These are phyloP conservation scores for Saitozyma podzolica DNA, from an alignment of 768 basidiomycete species.

Conservation along the genomic window DNA sequence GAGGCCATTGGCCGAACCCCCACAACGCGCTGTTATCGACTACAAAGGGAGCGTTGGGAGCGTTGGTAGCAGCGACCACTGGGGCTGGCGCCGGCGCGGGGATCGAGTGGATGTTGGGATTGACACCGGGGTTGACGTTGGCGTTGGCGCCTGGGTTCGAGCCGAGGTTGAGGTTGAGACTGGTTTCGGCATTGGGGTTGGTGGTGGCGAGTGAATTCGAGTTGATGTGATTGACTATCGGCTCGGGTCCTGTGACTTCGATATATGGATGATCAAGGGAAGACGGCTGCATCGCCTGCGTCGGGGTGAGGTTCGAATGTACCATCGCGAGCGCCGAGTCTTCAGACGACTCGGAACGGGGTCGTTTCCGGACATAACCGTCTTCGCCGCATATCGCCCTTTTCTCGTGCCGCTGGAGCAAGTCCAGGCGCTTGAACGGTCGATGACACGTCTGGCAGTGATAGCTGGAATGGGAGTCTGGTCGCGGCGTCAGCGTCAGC, in stretches of 20 bases:
- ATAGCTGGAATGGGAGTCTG: constrained; percentile 20
- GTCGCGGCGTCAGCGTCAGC: constrained; percentile 1
- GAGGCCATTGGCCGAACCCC: constrained; percentile 10
- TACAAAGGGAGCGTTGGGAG: too few species aligned
- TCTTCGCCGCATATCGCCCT: constrained; percentile 31
- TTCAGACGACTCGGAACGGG: neutral
- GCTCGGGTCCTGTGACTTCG: too few species aligned
- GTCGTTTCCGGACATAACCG: constrained; percentile 1
- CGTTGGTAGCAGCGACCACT: neutral
- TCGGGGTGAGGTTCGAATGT: too few species aligned
- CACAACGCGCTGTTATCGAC: constrained; percentile 5
- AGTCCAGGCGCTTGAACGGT: constrained; percentile 39
- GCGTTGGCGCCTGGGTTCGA: too few species aligned
- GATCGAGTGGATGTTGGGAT: neutral
- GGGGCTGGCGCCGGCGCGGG: neutral
- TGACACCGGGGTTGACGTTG: too few species aligned
- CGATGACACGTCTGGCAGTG: constrained; percentile 28
- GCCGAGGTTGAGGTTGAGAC: too few species aligned
- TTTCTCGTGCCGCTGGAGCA: constrained; percentile 37
- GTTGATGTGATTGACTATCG: too few species aligned
- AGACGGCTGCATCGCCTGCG: too few species aligned
- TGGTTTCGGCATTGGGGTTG: too few species aligned
- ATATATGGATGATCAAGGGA: too few species aligned
- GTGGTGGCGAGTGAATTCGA: too few species aligned
- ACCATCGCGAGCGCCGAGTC: neutral